Percentiles rank a stretch among this genome's conserved stretches.
Evolutionary conservation across 2,329 filamentous ascomycete genomes (phyloP).

Genomic region (Thielaviopsis euricoi): DNA sequence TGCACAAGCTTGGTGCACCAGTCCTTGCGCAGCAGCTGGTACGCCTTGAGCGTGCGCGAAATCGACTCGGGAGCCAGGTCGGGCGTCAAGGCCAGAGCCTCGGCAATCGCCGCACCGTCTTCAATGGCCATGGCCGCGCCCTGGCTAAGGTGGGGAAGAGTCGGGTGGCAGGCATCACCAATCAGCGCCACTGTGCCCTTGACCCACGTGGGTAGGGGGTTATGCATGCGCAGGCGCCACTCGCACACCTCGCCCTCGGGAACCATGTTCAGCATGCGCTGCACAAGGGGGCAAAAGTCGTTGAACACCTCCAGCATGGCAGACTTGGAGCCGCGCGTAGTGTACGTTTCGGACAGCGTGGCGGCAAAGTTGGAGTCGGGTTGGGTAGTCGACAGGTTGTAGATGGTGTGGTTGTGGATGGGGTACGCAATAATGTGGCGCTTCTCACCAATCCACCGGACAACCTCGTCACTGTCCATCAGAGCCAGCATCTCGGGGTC

Average conservation of each 20-base stretch:
- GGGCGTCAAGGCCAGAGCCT: constrained; percentile 28
- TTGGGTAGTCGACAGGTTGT: constrained; percentile 47
- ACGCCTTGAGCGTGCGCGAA: constrained; percentile 34
- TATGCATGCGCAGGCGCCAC: constrained; percentile 45
- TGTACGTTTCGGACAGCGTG: constrained; percentile 43
- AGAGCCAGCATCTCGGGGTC: constrained; percentile 53
- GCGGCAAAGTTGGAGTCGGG: constrained; percentile 44
- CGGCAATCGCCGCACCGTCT: constrained; percentile 44
- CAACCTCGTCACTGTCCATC: constrained; percentile 49
- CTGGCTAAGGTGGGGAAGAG: constrained; percentile 49
- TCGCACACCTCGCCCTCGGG: constrained; percentile 47
- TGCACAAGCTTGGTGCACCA: constrained; percentile 36
- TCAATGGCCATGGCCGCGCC: constrained; percentile 54
- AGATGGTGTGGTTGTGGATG: constrained; percentile 47
- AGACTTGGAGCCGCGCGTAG: constrained; percentile 42
- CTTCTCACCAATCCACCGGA: constrained; percentile 59
- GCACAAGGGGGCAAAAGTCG: constrained; percentile 43
- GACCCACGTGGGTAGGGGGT: constrained; percentile 39
- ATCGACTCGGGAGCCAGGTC: constrained; percentile 23
- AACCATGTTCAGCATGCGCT: constrained; percentile 41
- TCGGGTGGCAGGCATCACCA: constrained; percentile 52
- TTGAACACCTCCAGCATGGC: constrained; percentile 44
- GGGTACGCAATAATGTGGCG: constrained; percentile 68
- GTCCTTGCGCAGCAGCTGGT: constrained; percentile 39
- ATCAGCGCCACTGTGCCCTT: constrained; percentile 39